Percentiles rank a stretch among this genome's conserved stretches.
Conservation (phyloP, 768 basidiomycete species). For the Collybia sordida region DNA sequence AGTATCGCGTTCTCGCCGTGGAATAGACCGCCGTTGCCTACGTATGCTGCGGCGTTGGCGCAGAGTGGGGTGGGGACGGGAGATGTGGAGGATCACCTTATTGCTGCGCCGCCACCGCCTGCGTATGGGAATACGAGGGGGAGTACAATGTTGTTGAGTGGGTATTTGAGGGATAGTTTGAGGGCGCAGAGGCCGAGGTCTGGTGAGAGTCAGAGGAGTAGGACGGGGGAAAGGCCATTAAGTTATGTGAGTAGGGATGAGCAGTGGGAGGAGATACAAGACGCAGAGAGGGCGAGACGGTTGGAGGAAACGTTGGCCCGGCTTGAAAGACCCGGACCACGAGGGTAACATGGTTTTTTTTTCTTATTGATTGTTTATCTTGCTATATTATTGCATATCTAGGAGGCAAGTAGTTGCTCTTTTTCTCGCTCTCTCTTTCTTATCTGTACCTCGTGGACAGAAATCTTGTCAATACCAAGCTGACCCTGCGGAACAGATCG, state of each 20-base stretch:
- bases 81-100: slow-evolving; percentile 71
- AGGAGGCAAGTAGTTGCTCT: too few species aligned
- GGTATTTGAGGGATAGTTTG: slow-evolving; percentile 47
- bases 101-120: slow-evolving; percentile 69
- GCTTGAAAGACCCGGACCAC: slow-evolving; percentile 33
- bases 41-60: slow-evolving; percentile 69
- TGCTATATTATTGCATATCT: too few species aligned
- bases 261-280: slow-evolving; percentile 53
- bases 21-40: slow-evolving; percentile 69
- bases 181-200: slow-evolving; percentile 48
- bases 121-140: slow-evolving; percentile 77
- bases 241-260: slow-evolving; percentile 58
- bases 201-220: slow-evolving; percentile 29
- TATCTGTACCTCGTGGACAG: too few species aligned
- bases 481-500: too few species aligned
- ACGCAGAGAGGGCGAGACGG: slow-evolving; percentile 50
- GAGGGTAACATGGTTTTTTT: slow-evolving; percentile 4
- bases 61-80: slow-evolving; percentile 71
- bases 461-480: too few species aligned
- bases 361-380: too few species aligned
- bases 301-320: slow-evolving; percentile 58
- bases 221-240: slow-evolving; percentile 40
- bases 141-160: slow-evolving; percentile 59
- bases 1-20: slow-evolving; percentile 58
- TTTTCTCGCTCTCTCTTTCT: too few species aligned